A percentile compares a stretch with the other conserved stretches of the same genome.
Evolutionary conservation across 78 protist species (phyloP).

Genomic region (Dictyostelium firmibasis): DNA sequence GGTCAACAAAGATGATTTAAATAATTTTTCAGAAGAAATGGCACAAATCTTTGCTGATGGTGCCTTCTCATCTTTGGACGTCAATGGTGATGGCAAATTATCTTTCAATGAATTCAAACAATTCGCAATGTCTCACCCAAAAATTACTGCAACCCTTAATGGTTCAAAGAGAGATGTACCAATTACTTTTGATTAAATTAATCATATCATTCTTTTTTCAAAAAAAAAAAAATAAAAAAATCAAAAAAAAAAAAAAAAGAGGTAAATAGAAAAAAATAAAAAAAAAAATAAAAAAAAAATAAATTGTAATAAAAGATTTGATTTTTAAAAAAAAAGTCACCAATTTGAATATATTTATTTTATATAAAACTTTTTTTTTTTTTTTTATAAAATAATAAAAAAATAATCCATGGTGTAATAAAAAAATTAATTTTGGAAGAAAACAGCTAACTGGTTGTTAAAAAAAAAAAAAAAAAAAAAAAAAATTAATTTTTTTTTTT

Average conservation of each 20-base stretch:
- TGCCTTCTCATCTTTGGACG: conserved; percentile 79
- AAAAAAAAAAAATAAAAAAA: not conserved
- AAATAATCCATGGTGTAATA: too few species aligned
- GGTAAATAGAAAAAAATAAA: not conserved
- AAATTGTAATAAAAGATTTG: too few species aligned
- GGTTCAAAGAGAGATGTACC: conserved; percentile 85
- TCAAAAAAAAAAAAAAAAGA: not conserved
- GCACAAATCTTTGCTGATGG: conserved; percentile 84
- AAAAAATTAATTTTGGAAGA: too few species aligned
- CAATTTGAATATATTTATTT: too few species aligned
- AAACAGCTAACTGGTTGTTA: too few species aligned
- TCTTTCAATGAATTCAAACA: conserved; percentile 81
- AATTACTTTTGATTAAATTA: conserved; percentile 71
- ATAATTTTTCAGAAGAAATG: conserved; percentile 83
- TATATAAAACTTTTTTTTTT: too few species aligned
- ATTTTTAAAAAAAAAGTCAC: too few species aligned
- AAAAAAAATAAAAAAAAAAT: not conserved
- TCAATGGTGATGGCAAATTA: conserved; percentile 83
- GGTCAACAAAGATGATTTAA: conserved; percentile 72
- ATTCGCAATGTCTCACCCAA: conserved; percentile 82
- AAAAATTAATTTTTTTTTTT: too few species aligned
- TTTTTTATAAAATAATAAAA: too few species aligned
- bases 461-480: too few species aligned
- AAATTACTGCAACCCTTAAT: conserved; percentile 82
- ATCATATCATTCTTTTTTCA: not conserved